phyloP scores from a whole-genome alignment of 108 stramenopile species.

The Fistulifera solaris region DNA sequence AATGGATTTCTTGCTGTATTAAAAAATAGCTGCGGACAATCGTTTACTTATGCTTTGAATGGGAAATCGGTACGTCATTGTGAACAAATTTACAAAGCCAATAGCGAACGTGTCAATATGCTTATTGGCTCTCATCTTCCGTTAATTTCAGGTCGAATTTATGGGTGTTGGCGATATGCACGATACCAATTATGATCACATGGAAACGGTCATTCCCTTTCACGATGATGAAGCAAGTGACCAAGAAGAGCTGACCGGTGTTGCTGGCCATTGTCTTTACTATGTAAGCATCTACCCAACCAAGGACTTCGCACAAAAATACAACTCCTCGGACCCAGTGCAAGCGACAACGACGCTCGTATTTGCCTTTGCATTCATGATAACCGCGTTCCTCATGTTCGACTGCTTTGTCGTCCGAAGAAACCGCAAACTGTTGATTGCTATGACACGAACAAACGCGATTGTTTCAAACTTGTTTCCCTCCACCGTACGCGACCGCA shows the following conservation, averaged over 20 bases:
- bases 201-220: conserved; percentile 1
- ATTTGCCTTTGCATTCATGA: conserved; percentile 8
- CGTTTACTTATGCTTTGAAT: conserved; percentile 9
- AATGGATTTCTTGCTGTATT: not conserved
- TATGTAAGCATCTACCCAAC: conserved; percentile 4
- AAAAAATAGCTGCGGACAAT: conserved; percentile 7
- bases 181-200: conserved; percentile 5
- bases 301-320: not conserved
- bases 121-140: not conserved
- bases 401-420: conserved; percentile 17
- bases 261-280: conserved; percentile 5
- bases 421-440: conserved; percentile 8
- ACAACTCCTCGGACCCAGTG: not conserved
- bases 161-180: conserved; percentile 12
- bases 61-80: conserved; percentile 6
- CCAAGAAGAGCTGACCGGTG: not conserved
- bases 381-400: conserved; percentile 10
- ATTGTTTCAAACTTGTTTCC: conserved; percentile 18
- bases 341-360: conserved; percentile 2
- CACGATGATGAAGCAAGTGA: not conserved
- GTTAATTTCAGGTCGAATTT: not conserved
- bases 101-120: not conserved
- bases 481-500: conserved; percentile 13
- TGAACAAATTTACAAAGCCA: not conserved
- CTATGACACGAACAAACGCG: not conserved